These are phyloP conservation scores for Entoloma clypeatum DNA, from an alignment of 1,284 basidiomycete species.

Conservation along the genomic window DNA sequence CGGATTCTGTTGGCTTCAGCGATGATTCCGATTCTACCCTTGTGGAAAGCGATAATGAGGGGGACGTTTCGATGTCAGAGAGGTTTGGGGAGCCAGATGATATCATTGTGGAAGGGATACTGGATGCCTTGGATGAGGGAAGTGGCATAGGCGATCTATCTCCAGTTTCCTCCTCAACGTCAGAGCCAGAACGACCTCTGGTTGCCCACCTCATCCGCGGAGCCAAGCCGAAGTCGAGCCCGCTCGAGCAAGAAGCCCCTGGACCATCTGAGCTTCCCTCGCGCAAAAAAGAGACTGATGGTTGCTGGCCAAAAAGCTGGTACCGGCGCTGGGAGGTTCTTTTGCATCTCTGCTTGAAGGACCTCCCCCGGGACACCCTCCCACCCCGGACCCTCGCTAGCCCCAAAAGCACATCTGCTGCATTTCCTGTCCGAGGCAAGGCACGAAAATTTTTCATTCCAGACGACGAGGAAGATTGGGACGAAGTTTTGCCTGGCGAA, in stretches of 20 bases:
- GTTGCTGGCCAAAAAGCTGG: slow-evolving; percentile 17
- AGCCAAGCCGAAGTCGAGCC: slow-evolving; percentile 1
- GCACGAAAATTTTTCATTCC: no score
- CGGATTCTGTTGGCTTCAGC: slow-evolving; percentile 32
- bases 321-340: slow-evolving; percentile 22
- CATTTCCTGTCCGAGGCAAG: no score
- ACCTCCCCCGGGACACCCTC: no score
- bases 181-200: background rate
- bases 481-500: no score
- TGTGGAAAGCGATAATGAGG: slow-evolving; percentile 40
- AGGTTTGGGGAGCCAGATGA: background rate
- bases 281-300: no score
- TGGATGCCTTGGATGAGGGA: background rate
- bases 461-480: no score
- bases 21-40: slow-evolving; percentile 46
- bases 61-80: slow-evolving; percentile 16
- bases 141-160: background rate
- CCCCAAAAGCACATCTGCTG: no score
- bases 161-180: slow-evolving; percentile 6
- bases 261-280: slow-evolving; percentile 3
- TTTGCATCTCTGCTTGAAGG: slow-evolving; percentile 16
- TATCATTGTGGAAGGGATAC: background rate
- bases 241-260: background rate
- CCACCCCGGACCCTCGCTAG: no score
- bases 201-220: background rate